Evolutionary conservation across 108 stramenopile genomes (phyloP), one percentile per base, ranked within the genome.

Genomic region (Fragilaria crotonensis): DNA sequence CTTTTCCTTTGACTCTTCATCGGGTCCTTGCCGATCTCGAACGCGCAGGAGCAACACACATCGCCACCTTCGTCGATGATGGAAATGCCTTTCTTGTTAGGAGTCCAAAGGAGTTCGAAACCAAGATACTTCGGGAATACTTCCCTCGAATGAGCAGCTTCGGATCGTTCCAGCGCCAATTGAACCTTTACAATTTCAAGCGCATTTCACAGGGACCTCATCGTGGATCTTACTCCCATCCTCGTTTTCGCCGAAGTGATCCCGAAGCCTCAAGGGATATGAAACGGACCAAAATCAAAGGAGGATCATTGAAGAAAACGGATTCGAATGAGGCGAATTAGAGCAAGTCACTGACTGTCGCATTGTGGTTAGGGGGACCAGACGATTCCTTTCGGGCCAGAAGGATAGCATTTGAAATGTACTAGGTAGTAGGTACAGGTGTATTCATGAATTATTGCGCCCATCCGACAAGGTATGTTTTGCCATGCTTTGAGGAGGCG

Each of bases 131-230:
- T 7, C 7, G 14, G 36, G 36, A 41, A 41, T 41, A 41, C 36
- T 41, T 41, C 14, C 36, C 36, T 59, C 60, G 60, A 27, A 48
- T 44, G 45, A 54, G 30, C 3, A 84, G 77, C 49, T 49, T 75
- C 17, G 46, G 77, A 11, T 62, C 59, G 5, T 71, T 84, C 17
- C 79, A 80, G 54, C 75, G 82, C 29, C 82, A 84, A 65, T 66
- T 84, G 27, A 80, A 80, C 53, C 60, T 84, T 1, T 84, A 84
- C 48, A 73, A 76, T 25, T 84, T 80, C 67, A 68, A 70, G 50
- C 49, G 57, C 32, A 17, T 76, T 11, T 62, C 67, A 11, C 57
- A 67, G 17, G 77, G 77, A 25, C 72, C 71, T 22, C 73, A 74
- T 33, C 19, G 25, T 31, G 73, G 77, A 21, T 54, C 65, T 0